These are phyloP conservation scores for Keqinozyma sinolaborantium DNA, from an alignment of 1,139 yeast genomes.

Conservation along the genomic window DNA sequence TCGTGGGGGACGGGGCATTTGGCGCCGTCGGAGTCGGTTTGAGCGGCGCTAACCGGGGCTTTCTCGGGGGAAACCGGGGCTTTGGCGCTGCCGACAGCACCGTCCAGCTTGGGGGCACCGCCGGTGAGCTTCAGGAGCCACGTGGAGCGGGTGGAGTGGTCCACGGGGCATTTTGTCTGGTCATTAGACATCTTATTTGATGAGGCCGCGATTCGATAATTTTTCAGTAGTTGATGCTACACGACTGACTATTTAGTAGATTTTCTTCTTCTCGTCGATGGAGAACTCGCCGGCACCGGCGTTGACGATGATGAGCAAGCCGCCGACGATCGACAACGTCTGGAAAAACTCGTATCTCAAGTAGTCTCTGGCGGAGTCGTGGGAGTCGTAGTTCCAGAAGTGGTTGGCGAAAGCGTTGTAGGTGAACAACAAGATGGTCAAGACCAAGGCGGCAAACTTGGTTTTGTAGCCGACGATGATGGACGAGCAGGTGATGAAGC, in stretches of 20 bases:
- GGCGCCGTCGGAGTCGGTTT: conserved; percentile 21
- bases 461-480: conserved; percentile 94
- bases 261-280: conserved; percentile 93
- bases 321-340: conserved; percentile 92
- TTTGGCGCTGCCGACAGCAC: no score
- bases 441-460: conserved; percentile 77
- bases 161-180: conserved; percentile 21
- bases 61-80: no score
- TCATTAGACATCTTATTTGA: background rate
- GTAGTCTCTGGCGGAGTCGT: conserved; percentile 82
- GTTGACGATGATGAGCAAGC: conserved; percentile 82
- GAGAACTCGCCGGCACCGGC: conserved; percentile 97
- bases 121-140: conserved; percentile 11
- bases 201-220: background rate
- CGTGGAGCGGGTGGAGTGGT: conserved; percentile 14
- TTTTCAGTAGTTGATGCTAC: background rate
- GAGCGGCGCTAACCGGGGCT: no score
- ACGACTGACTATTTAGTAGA: conserved; percentile 42
- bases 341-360: conserved; percentile 93
- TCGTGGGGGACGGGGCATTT: conserved; percentile 68
- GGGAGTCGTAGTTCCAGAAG: conserved; percentile 76
- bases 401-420: conserved; percentile 82
- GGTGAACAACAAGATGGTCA: conserved; percentile 69
- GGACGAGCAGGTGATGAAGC: conserved; percentile 69
- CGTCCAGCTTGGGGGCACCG: no score